Base-by-base conservation (phyloP, 495 filamentous ascomycete genomes). In the Penicillium turbatum region DNA sequence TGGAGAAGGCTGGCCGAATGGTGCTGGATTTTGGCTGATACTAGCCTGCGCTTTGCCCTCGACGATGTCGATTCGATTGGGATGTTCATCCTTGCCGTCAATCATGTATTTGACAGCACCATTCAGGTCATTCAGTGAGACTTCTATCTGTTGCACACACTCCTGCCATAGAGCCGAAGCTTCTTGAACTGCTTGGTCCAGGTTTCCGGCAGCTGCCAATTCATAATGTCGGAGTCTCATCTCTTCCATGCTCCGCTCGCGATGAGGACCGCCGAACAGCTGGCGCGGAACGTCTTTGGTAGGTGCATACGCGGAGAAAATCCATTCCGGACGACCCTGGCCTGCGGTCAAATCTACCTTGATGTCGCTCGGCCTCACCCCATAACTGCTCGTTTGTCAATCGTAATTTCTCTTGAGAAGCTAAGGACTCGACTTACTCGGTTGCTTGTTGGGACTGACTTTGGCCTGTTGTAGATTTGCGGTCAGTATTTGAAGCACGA, bases 161-260 rank as follows among this genome's bases (percentile, higher is more conserved):
- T 81, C 76, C 10, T 75, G 71, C 53, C 80, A 78, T 8, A 90
- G 62, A 5, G 53, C 66, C 19, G 79, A 71, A 41, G 88, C 83
- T 58, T 92, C 82, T 60, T 83, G 78, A 12, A 90, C 74, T 9
- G 87, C 87, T 51, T 78, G 74, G 53, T 85, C 71, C 35, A 76
- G 67, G 56, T 86, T 89, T 5, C 85, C 86, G 13, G 80, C 52
- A 15, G 79, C 76, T 30, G 70, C 61, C 7, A 76, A 75, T 48
- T 82, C 67, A 60, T 90, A 83, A 71, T 86, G 86, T 17, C 82
- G 78, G 12, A 91, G 45, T 48, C 89, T 79, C 44, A 91, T 75
- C 63, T 96, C 91, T 67, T 96, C 90, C 32, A 85, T 84, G 61
- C 89, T 92, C 58, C 89, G 83, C 67, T 96, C 91, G 17, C 88